Evolutionary conservation across 2,329 filamentous ascomycete genomes (phyloP).

Genomic region (Calonectria fujianensis): DNA sequence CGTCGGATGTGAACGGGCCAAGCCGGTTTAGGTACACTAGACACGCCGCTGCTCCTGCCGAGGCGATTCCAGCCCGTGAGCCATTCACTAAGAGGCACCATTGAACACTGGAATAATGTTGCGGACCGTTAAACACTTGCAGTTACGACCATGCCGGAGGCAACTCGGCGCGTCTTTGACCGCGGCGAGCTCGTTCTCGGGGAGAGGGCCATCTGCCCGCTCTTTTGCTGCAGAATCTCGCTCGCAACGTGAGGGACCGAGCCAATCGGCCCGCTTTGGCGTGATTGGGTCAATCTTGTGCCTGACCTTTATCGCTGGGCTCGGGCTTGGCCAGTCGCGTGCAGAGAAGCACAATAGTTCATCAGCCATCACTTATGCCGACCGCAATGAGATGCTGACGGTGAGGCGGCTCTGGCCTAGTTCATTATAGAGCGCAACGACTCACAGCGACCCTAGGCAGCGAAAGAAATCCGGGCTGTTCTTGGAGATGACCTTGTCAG

Average conservation of each 20-base stretch:
- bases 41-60: neutral
- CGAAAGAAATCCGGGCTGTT: conserved; percentile 22
- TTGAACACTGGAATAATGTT: conserved; percentile 3
- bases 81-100: neutral
- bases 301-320: conserved; percentile 23
- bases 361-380: conserved; percentile 13
- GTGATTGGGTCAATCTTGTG: conserved; percentile 8
- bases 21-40: neutral
- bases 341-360: neutral
- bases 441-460: conserved; percentile 22
- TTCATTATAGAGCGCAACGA: neutral
- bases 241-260: neutral
- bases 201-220: neutral
- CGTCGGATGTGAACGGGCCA: conserved; percentile 11
- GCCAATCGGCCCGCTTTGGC: conserved; percentile 7
- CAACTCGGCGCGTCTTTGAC: neutral
- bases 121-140: neutral
- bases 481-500: conserved; percentile 31
- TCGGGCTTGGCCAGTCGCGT: neutral
- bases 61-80: neutral
- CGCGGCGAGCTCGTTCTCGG: neutral
- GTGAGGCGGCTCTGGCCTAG: neutral
- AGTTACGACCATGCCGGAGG: neutral
- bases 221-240: neutral
- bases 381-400: conserved; percentile 16